These are phyloP conservation scores for Yarrowia phangngaensis DNA, from an alignment of 805 yeast species.

Conservation along the genomic window DNA sequence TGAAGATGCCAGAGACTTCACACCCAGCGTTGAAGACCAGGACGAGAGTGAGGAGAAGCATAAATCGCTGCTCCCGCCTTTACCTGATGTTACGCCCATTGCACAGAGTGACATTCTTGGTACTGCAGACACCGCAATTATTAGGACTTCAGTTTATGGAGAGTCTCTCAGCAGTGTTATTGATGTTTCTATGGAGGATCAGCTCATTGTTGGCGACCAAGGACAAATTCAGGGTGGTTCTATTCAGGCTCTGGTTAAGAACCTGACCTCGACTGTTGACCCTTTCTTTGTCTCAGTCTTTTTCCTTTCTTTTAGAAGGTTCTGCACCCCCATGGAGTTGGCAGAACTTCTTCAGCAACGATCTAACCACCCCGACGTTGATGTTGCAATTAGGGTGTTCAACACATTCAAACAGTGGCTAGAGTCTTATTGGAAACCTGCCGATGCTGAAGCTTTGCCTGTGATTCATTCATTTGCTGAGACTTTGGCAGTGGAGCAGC, in stretches of 20 bases:
- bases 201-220: slow-evolving; percentile 28
- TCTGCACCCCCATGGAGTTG: slow-evolving; percentile 61
- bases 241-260: slow-evolving; percentile 35
- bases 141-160: not conserved
- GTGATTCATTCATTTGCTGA: slow-evolving; percentile 27
- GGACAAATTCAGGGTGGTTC: slow-evolving; percentile 39
- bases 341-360: slow-evolving; percentile 63
- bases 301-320: slow-evolving; percentile 70
- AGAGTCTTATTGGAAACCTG: slow-evolving; percentile 75
- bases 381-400: slow-evolving; percentile 52
- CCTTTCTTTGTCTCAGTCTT: slow-evolving; percentile 69
- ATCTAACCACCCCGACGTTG: slow-evolving; percentile 32
- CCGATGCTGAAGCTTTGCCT: slow-evolving; percentile 21
- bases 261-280: slow-evolving; percentile 44
- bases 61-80: slow-evolving; percentile 8
- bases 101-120: slow-evolving; percentile 1
- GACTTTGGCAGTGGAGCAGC: slow-evolving; percentile 20
- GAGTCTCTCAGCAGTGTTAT: slow-evolving; percentile 5
- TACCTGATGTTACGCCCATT: slow-evolving; percentile 1
- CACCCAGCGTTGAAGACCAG: no score
- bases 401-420: slow-evolving; percentile 77
- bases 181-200: slow-evolving; percentile 16
- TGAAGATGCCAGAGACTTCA: no score
- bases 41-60: slow-evolving; percentile 1
- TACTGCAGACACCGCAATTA: slow-evolving; percentile 7